Percentiles rank a stretch among this genome's conserved stretches.
Evolutionary conservation across 75 land plant species (phyloP).

Genomic region (Picea glauca): DNA sequence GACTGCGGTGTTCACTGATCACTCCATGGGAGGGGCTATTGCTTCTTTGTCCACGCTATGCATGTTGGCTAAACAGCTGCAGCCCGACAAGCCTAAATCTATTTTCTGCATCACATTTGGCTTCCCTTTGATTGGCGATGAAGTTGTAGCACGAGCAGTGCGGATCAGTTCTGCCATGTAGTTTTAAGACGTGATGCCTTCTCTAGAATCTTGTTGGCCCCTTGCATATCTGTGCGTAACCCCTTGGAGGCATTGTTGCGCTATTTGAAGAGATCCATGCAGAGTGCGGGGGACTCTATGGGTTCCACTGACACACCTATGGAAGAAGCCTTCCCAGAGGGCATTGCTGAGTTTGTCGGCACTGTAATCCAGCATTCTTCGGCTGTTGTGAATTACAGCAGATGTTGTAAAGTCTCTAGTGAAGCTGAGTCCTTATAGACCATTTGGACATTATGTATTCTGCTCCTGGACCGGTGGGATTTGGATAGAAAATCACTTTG

Average conservation of each 20-base stretch:
- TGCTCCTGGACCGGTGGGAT: too few relatives aligned
- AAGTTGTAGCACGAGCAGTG: not conserved
- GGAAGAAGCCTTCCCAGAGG: not conserved
- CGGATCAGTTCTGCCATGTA: not conserved
- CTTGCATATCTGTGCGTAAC: not conserved
- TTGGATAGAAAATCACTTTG: too few relatives aligned
- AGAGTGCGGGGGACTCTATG: too few relatives aligned
- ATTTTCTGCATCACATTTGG: not conserved
- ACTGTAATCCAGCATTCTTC: slow-evolving; percentile 32
- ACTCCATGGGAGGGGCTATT: not conserved
- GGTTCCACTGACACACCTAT: too few relatives aligned
- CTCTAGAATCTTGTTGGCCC: not conserved
- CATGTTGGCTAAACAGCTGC: not conserved
- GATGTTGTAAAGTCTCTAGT: too few relatives aligned
- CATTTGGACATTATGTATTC: too few relatives aligned
- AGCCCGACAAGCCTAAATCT: not conserved
- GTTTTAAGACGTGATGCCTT: not conserved
- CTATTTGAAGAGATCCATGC: not conserved
- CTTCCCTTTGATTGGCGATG: not conserved
- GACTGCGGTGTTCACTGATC: not conserved
- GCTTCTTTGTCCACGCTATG: not conserved
- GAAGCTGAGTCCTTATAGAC: too few relatives aligned
- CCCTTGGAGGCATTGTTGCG: not conserved
- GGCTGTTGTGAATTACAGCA: slow-evolving; percentile 27
- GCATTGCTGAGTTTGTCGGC: slow-evolving; percentile 7